Base-by-base conservation (phyloP, 2,329 filamentous ascomycete genomes). In the Elsinoe arachidis region DNA sequence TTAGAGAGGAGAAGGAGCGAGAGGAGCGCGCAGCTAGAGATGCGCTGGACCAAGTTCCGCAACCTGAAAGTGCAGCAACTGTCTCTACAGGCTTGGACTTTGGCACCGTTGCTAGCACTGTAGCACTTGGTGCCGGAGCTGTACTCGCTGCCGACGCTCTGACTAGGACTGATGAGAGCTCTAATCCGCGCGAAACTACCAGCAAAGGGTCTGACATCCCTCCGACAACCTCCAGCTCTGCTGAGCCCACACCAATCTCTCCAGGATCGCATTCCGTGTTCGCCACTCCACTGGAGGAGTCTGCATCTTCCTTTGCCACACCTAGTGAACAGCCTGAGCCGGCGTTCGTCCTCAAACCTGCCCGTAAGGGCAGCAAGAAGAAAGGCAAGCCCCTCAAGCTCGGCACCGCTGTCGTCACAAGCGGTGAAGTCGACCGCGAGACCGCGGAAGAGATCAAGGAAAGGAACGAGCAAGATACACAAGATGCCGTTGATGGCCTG, bases 301-400 rank as follows among this genome's bases (percentile, higher is more conserved):
- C 54, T 2, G 19, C 30, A 1, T n/a, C 14, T 9, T n/a, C 34
- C 4, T 56, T 56, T 17, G 15, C 47, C 7, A 55, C 49, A 14
- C 34, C 47, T 26, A 30, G 35, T 11, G 56, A 37, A 26, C 23
- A 56, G n/a, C 38, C 54, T 2, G 54, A 56, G 54, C 54, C 38
- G 19, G 43, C 34, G 10, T 56, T 56, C 23, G 21, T 23, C 12
- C 17, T 56, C 54, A 56, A 46, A 33, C 43, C 53, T 2, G 19
- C 41, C 6, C 68, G 70, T 60, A 70, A 68, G 57, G 59, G 52
- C 14, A 69, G 68, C 61, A 70, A 71, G 60, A 70, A 68, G 58
- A 68, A 69, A 19, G 46, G 37, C 12, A 61, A 58, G 30, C n/a
- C 21, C 3, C 63, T 62, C 1, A 68, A 67, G 53, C 59, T 63